phyloP scores from a whole-genome alignment of 2,329 filamentous ascomycete species.

The Penicillium sp. region DNA sequence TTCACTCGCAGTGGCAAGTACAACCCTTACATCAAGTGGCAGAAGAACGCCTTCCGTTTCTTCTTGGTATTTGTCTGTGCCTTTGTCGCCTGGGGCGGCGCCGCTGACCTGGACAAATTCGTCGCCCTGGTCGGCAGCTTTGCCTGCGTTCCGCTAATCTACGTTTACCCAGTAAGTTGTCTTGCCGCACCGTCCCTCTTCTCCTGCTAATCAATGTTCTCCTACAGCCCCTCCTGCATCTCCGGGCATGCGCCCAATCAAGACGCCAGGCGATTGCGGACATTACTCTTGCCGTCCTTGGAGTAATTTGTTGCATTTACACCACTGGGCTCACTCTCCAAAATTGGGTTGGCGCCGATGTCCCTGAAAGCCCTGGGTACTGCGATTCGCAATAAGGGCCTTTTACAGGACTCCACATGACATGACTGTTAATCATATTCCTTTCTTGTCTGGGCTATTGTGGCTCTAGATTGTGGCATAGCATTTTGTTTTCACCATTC shows the following conservation, averaged over 20 bases:
- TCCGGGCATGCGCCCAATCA: constrained; percentile 75
- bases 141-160: constrained; percentile 95
- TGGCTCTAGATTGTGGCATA: constrained; percentile 25
- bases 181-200: not conserved
- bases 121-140: constrained; percentile 96
- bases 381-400: constrained; percentile 57
- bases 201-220: not conserved
- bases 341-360: constrained; percentile 75
- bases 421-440: constrained; percentile 7
- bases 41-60: constrained; percentile 98
- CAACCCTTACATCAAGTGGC: constrained; percentile 98
- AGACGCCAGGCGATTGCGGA: constrained; percentile 73
- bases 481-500: constrained; percentile 11
- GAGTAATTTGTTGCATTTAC: constrained; percentile 86
- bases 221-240: constrained; percentile 82
- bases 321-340: constrained; percentile 85
- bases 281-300: constrained; percentile 78
- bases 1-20: constrained; percentile 96
- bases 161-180: constrained; percentile 89
- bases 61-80: constrained; percentile 87
- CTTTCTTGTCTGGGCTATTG: constrained; percentile 11
- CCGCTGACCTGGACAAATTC: constrained; percentile 94
- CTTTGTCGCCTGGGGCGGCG: constrained; percentile 87
- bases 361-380: constrained; percentile 64
- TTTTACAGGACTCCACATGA: not conserved